Percentiles rank a stretch among this genome's conserved stretches.
Evolutionary conservation across 306 rosid genomes (phyloP).

Genomic region (Lablab purpureus): DNA sequence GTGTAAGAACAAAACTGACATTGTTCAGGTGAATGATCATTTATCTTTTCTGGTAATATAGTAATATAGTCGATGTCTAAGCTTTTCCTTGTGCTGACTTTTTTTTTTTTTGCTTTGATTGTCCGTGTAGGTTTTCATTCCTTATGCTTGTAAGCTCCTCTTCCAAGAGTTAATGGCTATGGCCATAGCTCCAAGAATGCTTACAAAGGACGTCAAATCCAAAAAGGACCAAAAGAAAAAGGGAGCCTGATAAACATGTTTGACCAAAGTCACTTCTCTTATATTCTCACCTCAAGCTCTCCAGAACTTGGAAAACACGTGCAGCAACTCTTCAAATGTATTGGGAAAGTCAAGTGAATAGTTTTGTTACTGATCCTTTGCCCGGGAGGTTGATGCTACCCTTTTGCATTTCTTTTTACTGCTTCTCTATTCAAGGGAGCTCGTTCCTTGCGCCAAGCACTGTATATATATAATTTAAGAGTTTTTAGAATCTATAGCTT

Average conservation of each 20-base stretch:
- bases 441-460: conserved; percentile 3
- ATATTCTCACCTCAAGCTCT: neutral
- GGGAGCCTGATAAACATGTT: conserved; percentile 59
- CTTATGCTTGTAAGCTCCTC: conserved; percentile 96
- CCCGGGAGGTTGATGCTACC: neutral
- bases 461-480: conserved; percentile 23
- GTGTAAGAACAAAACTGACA: conserved; percentile 96
- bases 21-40: conserved; percentile 78
- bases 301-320: neutral
- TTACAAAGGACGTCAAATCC: conserved; percentile 82
- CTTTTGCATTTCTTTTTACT: conserved; percentile 15
- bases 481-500: conserved; percentile 13
- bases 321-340: neutral
- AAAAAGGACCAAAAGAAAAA: conserved; percentile 78
- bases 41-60: neutral
- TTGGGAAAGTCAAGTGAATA: neutral
- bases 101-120: conserved; percentile 22
- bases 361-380: neutral
- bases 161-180: conserved; percentile 99
- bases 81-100: conserved; percentile 31
- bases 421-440: neutral
- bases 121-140: conserved; percentile 83
- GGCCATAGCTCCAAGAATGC: conserved; percentile 99
- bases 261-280: neutral
- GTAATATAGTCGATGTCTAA: neutral